Percentiles rank a stretch among this genome's conserved stretches.
phyloP scores from a whole-genome alignment of 345 rosid genomes.

The Citropsis articulata region DNA sequence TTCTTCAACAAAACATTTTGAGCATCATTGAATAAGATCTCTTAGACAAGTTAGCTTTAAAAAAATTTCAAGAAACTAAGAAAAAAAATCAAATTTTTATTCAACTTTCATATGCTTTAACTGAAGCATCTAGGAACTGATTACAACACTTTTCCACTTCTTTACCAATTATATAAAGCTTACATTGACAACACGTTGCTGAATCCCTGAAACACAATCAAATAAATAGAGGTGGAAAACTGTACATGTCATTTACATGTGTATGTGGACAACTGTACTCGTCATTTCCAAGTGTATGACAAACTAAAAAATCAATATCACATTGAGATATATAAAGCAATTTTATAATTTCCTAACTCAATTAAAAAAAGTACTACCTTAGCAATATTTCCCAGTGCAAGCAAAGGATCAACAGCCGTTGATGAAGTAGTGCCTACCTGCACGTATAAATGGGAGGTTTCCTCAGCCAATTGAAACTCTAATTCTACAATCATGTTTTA shows the following conservation, averaged over 20 bases:
- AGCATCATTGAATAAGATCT: background rate
- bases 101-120: background rate
- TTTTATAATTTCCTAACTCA: slow-evolving; percentile 1
- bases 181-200: background rate
- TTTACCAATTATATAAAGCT: background rate
- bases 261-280: background rate
- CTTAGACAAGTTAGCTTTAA: background rate
- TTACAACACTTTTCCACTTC: background rate
- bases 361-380: slow-evolving; percentile 33
- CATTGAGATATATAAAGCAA: background rate
- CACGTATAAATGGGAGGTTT: slow-evolving; percentile 14
- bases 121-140: background rate
- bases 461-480: background rate
- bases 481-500: background rate
- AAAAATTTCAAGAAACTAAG: background rate
- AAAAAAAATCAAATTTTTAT: background rate
- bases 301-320: background rate
- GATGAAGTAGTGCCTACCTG: slow-evolving; percentile 94
- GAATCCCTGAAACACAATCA: background rate
- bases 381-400: slow-evolving; percentile 60
- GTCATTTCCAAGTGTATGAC: background rate
- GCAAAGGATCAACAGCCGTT: slow-evolving; percentile 78
- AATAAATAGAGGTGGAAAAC: background rate
- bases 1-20: background rate
- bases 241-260: background rate